phyloP scores from a whole-genome alignment of 129 eudicot genomes.

The Daucus carota region DNA sequence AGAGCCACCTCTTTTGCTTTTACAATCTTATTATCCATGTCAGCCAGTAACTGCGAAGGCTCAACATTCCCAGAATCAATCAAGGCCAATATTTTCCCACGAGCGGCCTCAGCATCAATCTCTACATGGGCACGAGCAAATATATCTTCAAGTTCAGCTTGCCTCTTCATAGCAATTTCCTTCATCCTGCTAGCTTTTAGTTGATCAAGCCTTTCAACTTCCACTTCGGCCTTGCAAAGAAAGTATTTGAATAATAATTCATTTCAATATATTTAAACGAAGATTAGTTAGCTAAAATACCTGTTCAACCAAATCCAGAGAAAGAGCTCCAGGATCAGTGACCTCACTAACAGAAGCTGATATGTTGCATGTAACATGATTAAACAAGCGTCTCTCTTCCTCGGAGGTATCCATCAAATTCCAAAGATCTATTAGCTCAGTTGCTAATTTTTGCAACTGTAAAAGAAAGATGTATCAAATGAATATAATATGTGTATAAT shows the following conservation, averaged over 20 bases:
- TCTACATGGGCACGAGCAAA: constrained; percentile 76
- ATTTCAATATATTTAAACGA: not conserved
- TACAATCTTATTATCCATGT: constrained; percentile 80
- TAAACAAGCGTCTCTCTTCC: constrained; percentile 47
- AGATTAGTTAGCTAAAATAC: constrained; percentile 9
- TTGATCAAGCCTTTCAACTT: constrained; percentile 83
- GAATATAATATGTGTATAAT: not conserved
- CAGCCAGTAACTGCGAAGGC: constrained; percentile 81
- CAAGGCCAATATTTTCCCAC: constrained; percentile 59
- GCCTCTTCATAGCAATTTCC: constrained; percentile 91
- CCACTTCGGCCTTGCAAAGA: constrained; percentile 67
- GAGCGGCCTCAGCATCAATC: constrained; percentile 69
- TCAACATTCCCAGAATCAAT: constrained; percentile 86
- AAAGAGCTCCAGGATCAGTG: constrained; percentile 25
- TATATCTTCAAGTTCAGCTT: constrained; percentile 84
- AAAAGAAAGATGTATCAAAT: constrained; percentile 6
- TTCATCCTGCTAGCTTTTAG: constrained; percentile 93
- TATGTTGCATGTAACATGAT: constrained; percentile 34
- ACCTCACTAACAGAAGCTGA: constrained; percentile 27
- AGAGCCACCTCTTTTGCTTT: constrained; percentile 89
- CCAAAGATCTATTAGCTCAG: constrained; percentile 53
- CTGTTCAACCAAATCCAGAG: constrained; percentile 28
- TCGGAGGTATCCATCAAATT: constrained; percentile 58
- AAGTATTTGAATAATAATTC: not conserved
- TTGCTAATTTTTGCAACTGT: constrained; percentile 60